phyloP scores from a whole-genome alignment of 2,329 filamentous ascomycete genomes.

The Conoideocrella luteorostrata region DNA sequence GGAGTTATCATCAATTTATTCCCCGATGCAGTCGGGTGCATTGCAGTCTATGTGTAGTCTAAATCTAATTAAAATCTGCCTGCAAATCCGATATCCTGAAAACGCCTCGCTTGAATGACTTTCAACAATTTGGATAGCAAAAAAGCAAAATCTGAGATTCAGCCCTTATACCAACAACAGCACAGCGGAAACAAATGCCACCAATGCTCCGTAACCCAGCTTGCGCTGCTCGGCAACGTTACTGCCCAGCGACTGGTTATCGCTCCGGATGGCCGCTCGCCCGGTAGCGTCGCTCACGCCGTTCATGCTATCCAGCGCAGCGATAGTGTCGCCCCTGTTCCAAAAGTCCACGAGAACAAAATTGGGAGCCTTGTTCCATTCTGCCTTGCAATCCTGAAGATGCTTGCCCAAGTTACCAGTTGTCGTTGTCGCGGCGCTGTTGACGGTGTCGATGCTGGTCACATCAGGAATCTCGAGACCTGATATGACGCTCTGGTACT shows the following conservation, averaged over 20 bases:
- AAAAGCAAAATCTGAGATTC: background rate
- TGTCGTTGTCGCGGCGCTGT: conserved; percentile 49
- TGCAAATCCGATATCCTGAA: too few species aligned
- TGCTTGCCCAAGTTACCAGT: conserved; percentile 50
- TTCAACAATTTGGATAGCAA: background rate
- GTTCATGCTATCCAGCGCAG: conserved; percentile 64
- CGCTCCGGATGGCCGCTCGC: conserved; percentile 17
- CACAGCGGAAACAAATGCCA: conserved; percentile 36
- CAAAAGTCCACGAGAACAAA: conserved; percentile 79
- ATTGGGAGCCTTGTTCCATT: conserved; percentile 60
- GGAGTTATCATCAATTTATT: too few species aligned
- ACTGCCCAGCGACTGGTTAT: conserved; percentile 12
- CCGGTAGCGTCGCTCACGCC: conserved; percentile 35
- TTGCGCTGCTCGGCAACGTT: conserved; percentile 10
- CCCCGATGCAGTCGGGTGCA: too few species aligned
- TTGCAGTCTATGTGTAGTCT: too few species aligned
- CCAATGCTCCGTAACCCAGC: conserved; percentile 31
- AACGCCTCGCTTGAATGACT: conserved; percentile 10
- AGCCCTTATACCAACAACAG: conserved; percentile 28
- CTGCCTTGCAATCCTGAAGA: conserved; percentile 43
- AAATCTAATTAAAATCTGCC: too few species aligned
- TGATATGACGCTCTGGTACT: conserved; percentile 50
- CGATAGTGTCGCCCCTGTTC: conserved; percentile 63
- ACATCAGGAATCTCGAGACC: conserved; percentile 56
- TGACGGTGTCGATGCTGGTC: conserved; percentile 56